Percentiles rank a stretch among this genome's conserved stretches.
These are phyloP conservation scores for Calocybe gangraenosa DNA, from an alignment of 768 basidiomycete species.

Conservation along the genomic window DNA sequence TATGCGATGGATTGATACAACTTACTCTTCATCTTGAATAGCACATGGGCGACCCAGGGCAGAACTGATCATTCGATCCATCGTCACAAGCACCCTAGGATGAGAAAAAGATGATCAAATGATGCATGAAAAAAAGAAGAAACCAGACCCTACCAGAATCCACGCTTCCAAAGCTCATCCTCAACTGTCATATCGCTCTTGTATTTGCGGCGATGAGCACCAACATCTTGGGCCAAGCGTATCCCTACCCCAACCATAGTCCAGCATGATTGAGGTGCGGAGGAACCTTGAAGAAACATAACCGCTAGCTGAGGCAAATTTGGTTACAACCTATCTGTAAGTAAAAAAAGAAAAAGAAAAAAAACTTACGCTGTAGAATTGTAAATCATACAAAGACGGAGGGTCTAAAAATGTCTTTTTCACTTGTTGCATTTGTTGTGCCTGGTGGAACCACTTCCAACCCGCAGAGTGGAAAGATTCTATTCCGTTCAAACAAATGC, in stretches of 20 bases:
- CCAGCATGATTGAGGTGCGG: conserved; percentile 65
- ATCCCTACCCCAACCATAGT: conserved; percentile 67
- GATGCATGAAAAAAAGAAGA: conserved; percentile 8
- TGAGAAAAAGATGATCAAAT: background rate
- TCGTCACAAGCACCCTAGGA: conserved; percentile 48
- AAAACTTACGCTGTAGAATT: conserved; percentile 51
- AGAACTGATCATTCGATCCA: conserved; percentile 49
- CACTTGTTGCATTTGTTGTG: conserved; percentile 60
- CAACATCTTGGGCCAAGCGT: conserved; percentile 73
- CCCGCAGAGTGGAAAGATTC: conserved; percentile 44
- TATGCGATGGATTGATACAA: conserved; percentile 5
- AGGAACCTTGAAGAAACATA: conserved; percentile 51
- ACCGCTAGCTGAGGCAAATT: conserved; percentile 40
- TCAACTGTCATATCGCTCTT: conserved; percentile 39
- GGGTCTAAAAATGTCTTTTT: conserved; percentile 59
- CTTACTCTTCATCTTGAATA: conserved; percentile 78
- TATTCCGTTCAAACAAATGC: conserved; percentile 40
- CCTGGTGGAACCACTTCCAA: conserved; percentile 69
- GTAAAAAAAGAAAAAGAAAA: background rate
- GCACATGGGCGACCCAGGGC: conserved; percentile 71
- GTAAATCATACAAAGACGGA: conserved; percentile 71
- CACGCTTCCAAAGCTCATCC: conserved; percentile 73
- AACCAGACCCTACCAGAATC: conserved; percentile 45
- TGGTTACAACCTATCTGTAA: conserved; percentile 6
- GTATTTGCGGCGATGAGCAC: conserved; percentile 55